A percentile compares a stretch with the other conserved stretches of the same genome.
Conservation (phyloP, 148 eudicot genomes). For the Rheum nobile region DNA sequence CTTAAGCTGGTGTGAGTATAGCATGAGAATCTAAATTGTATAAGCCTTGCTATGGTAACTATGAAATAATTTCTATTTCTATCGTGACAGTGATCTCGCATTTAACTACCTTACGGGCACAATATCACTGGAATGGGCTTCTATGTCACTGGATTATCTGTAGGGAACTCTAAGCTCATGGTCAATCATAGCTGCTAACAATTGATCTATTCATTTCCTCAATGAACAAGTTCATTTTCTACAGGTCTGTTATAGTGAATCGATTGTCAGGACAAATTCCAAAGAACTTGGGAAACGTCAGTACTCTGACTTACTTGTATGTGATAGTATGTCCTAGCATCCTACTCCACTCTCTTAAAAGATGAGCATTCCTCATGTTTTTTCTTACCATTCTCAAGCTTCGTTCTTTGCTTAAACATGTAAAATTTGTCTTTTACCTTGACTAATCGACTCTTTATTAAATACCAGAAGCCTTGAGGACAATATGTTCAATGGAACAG, state of each 20-base stretch:
- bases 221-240: neutral
- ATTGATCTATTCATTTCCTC: neutral
- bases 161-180: neutral
- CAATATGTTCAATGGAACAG: slow-evolving; percentile 31
- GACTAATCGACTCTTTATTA: neutral
- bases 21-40: neutral
- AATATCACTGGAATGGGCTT: slow-evolving; percentile 1
- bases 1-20: slow-evolving; percentile 14
- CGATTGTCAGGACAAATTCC: slow-evolving; percentile 52
- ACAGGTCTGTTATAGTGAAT: slow-evolving; percentile 28
- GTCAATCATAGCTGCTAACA: neutral
- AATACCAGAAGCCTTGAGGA: slow-evolving; percentile 34
- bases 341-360: neutral
- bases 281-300: slow-evolving; percentile 29
- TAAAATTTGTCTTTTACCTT: neutral
- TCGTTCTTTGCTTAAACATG: neutral
- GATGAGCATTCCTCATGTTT: neutral
- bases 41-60: neutral
- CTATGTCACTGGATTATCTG: slow-evolving; percentile 5
- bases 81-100: neutral
- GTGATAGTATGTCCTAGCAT: slow-evolving; percentile 3
- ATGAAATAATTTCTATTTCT: neutral
- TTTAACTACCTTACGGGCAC: neutral
- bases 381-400: neutral
- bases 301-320: slow-evolving; percentile 31